These are phyloP conservation scores for Stachybotrys chartarum DNA, from an alignment of 2,329 filamentous ascomycete species.

Conservation along the genomic window DNA sequence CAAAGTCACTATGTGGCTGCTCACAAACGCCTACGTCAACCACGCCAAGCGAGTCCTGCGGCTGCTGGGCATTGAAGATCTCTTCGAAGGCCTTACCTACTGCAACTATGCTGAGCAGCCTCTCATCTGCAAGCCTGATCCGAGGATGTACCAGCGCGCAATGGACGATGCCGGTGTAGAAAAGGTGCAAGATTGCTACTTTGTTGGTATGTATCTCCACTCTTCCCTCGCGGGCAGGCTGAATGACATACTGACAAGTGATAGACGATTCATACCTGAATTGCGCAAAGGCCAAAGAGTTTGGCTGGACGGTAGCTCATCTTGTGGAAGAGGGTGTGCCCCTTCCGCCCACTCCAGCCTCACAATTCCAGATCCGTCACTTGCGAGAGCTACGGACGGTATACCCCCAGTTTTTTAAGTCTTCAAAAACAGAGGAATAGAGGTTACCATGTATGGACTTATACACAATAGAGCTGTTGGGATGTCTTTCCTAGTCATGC, in stretches of 20 bases:
- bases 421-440: slow-evolving; percentile 10
- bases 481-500: neutral
- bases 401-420: slow-evolving; percentile 84
- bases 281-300: slow-evolving; percentile 64
- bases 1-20: slow-evolving; percentile 86
- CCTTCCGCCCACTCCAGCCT: slow-evolving; percentile 56
- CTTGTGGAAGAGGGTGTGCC: slow-evolving; percentile 71
- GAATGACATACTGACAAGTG: neutral
- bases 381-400: slow-evolving; percentile 67
- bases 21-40: slow-evolving; percentile 92
- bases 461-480: neutral
- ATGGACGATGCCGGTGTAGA: slow-evolving; percentile 76
- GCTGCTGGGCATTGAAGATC: slow-evolving; percentile 73
- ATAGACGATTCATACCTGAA: slow-evolving; percentile 83
- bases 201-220: slow-evolving; percentile 63
- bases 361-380: slow-evolving; percentile 67
- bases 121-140: slow-evolving; percentile 80
- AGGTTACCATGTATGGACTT: no score
- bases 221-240: neutral
- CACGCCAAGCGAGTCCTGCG: slow-evolving; percentile 78
- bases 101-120: slow-evolving; percentile 75
- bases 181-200: slow-evolving; percentile 70
- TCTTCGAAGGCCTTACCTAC: slow-evolving; percentile 92
- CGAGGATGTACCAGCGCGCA: slow-evolving; percentile 78
- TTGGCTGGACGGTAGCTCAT: slow-evolving; percentile 84